These are phyloP conservation scores for Ceratocystiopsis brevicomis DNA, from an alignment of 2,329 filamentous ascomycete genomes.

Conservation along the genomic window DNA sequence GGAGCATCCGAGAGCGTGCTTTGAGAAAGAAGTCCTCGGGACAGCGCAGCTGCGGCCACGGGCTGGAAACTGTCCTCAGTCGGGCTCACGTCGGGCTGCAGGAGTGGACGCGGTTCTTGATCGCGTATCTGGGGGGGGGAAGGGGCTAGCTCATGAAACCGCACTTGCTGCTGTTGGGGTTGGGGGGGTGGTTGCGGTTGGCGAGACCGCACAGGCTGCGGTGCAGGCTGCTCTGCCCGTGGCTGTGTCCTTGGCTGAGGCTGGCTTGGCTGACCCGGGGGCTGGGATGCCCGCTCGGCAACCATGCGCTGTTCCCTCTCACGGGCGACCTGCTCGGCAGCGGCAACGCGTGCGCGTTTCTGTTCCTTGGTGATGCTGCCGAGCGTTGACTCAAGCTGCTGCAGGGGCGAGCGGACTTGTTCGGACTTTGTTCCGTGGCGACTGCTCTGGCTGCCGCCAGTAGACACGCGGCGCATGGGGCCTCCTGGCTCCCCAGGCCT, in stretches of 20 bases:
- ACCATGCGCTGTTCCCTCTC: conserved; percentile 26
- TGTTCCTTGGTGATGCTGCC: conserved; percentile 92
- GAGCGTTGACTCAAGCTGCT: conserved; percentile 80
- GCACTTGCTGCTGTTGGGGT: conserved; percentile 13
- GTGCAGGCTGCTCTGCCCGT: neutral
- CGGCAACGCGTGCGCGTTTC: conserved; percentile 66
- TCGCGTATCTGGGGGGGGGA: conserved; percentile 6
- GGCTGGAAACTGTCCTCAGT: conserved; percentile 7
- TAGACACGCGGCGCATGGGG: conserved; percentile 1
- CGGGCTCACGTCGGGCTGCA: conserved; percentile 9
- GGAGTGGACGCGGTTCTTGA: conserved; percentile 11
- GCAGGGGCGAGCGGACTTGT: conserved; percentile 71
- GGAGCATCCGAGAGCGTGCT: conserved; percentile 14
- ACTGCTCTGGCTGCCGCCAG: conserved; percentile 15
- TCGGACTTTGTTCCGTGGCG: conserved; percentile 42
- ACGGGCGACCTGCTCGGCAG: conserved; percentile 56
- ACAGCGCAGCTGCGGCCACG: conserved; percentile 8
- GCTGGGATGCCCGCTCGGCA: too few species aligned
- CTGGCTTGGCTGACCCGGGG: too few species aligned
- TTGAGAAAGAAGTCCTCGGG: conserved; percentile 10
- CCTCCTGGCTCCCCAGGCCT: neutral
- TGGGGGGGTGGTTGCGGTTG: conserved; percentile 1
- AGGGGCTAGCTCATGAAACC: conserved; percentile 14
- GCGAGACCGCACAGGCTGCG: neutral
- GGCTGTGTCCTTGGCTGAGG: neutral